A percentile compares a stretch with the other conserved stretches of the same genome.
Conservation (phyloP, 2,329 filamentous ascomycete species). For the Amauroascus verrucosus region DNA sequence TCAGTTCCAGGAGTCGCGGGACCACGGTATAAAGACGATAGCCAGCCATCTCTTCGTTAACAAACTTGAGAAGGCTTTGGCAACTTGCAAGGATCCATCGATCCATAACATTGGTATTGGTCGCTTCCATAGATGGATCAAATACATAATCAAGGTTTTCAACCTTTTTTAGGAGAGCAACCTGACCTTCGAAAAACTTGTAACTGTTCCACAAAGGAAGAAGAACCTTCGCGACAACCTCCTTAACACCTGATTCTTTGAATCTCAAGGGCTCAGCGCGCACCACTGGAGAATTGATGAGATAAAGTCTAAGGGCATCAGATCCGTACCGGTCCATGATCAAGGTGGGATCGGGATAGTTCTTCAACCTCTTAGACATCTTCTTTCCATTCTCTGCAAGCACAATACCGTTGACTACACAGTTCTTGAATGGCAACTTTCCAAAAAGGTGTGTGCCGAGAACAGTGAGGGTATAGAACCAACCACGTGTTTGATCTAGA, state of each 20-base stretch:
- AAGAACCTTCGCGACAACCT: constrained; percentile 84
- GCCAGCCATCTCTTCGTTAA: constrained; percentile 79
- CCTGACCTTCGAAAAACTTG: constrained; percentile 90
- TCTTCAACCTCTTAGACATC: constrained; percentile 96
- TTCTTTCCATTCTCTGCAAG: constrained; percentile 94
- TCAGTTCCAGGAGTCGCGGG: constrained; percentile 67
- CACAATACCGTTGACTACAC: constrained; percentile 91
- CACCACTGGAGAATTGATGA: constrained; percentile 94
- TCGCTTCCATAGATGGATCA: constrained; percentile 62
- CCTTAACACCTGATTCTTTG: constrained; percentile 85
- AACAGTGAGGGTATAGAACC: constrained; percentile 91
- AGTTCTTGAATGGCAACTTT: constrained; percentile 81
- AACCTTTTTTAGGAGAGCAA: constrained; percentile 74
- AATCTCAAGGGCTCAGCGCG: constrained; percentile 83
- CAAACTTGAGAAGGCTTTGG: constrained; percentile 81
- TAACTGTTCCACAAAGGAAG: constrained; percentile 93
- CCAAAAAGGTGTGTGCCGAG: constrained; percentile 81
- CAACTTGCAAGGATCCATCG: constrained; percentile 88
- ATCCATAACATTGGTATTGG: constrained; percentile 88
- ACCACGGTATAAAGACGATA: constrained; percentile 87
- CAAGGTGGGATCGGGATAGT: constrained; percentile 78
- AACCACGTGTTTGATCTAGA: constrained; percentile 85
- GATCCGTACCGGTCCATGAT: constrained; percentile 84
- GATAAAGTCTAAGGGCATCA: constrained; percentile 83
- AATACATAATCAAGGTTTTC: constrained; percentile 67